Evolutionary conservation across 2,329 filamentous ascomycete genomes (phyloP).

Genomic region (Botrytis aclada): DNA sequence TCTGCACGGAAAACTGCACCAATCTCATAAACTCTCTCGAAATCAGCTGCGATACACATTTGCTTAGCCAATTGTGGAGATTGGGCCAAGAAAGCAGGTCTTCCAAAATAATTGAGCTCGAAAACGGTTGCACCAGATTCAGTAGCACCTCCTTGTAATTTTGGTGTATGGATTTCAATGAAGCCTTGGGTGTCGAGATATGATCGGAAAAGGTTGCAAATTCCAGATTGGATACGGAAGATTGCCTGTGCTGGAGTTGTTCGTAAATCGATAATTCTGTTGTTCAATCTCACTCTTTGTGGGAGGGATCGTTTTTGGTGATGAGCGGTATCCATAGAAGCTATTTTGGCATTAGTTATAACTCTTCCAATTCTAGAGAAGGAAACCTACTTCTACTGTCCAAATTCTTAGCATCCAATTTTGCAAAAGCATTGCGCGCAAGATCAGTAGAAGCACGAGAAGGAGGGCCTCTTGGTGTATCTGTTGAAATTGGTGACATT

Average conservation of each 20-base stretch:
- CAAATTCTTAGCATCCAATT: constrained; percentile 12
- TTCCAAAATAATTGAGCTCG: constrained; percentile 85
- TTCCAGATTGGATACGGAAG: constrained; percentile 79
- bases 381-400: constrained; percentile 21
- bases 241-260: constrained; percentile 85
- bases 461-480: constrained; percentile 12
- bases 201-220: constrained; percentile 75
- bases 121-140: constrained; percentile 92
- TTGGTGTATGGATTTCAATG: constrained; percentile 91
- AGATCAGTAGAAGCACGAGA: constrained; percentile 18
- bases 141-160: constrained; percentile 83
- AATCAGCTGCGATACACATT: constrained; percentile 86
- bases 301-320: constrained; percentile 31
- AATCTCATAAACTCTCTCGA: constrained; percentile 84
- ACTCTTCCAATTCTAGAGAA: constrained; percentile 8
- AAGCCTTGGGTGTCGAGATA: constrained; percentile 74
- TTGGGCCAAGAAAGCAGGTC: constrained; percentile 83
- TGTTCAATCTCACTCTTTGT: constrained; percentile 61
- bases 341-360: constrained; percentile 20
- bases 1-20: constrained; percentile 90
- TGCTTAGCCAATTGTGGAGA: constrained; percentile 92
- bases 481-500: constrained; percentile 13
- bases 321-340: constrained; percentile 29
- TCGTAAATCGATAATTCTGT: constrained; percentile 79
- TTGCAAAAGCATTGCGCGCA: constrained; percentile 16